Percentiles rank a stretch among this genome's conserved stretches.
Conservation (phyloP, 2,329 filamentous ascomycete genomes). For the Arthrobotrys megalospora region DNA sequence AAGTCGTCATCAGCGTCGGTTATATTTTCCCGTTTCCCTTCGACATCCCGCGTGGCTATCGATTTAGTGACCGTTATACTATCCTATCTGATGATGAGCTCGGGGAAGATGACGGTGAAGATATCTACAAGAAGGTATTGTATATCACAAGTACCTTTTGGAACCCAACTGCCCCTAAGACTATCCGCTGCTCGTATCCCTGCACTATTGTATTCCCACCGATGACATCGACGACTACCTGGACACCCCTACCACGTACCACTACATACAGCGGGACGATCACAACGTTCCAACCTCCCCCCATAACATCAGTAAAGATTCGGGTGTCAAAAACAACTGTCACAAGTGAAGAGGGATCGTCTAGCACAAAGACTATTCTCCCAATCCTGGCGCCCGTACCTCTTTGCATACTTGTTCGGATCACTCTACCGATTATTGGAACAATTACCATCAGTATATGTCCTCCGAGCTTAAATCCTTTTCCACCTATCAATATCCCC, state of each 20-base stretch:
- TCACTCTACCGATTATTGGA: slow-evolving; percentile 1
- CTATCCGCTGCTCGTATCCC: not conserved
- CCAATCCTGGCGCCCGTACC: not conserved
- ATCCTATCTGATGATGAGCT: too few relatives aligned
- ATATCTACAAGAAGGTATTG: not conserved
- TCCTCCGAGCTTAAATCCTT: not conserved
- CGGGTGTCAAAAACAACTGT: slow-evolving; percentile 12
- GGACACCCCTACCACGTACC: not conserved
- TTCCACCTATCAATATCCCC: slow-evolving; percentile 2
- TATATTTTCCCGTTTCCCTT: not conserved
- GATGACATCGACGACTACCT: not conserved
- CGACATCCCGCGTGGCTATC: too few relatives aligned
- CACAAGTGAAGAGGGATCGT: not conserved
- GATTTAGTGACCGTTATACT: too few relatives aligned
- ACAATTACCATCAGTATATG: not conserved
- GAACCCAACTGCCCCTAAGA: not conserved
- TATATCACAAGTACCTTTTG: slow-evolving; percentile 7
- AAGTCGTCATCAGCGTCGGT: not conserved
- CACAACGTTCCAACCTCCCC: not conserved
- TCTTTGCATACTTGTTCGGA: not conserved
- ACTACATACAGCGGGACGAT: not conserved
- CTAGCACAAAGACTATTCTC: not conserved
- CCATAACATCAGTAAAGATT: not conserved
- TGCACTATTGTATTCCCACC: slow-evolving; percentile 5
- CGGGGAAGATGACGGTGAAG: not conserved